These are phyloP conservation scores for Luffa acutangula DNA, from an alignment of 306 rosid genomes.

Conservation along the genomic window DNA sequence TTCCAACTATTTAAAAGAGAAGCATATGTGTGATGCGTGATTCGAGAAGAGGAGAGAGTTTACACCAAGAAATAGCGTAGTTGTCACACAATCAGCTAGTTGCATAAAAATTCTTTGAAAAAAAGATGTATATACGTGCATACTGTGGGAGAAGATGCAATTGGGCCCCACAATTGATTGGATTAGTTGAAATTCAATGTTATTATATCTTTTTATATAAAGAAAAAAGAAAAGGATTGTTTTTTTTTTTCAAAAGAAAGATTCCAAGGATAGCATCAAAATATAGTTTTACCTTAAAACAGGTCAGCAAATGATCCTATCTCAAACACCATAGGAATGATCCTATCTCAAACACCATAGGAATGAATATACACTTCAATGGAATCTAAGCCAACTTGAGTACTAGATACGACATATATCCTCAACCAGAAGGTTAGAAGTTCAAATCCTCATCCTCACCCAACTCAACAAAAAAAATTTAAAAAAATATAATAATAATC, in stretches of 20 bases:
- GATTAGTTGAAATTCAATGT: not conserved
- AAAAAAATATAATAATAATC: no score
- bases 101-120: no score
- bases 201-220: not conserved
- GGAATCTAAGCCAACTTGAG: not conserved
- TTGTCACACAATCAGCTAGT: not conserved
- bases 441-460: no score
- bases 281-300: not conserved
- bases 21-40: no score
- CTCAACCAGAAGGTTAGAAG: no score
- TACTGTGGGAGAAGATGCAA: not conserved
- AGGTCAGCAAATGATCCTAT: not conserved
- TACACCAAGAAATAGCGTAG: no score
- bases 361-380: not conserved
- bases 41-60: no score
- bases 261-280: not conserved
- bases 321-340: not conserved
- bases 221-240: no score
- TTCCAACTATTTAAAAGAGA: no score
- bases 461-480: no score
- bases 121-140: no score
- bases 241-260: not conserved
- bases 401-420: not conserved
- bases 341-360: not conserved
- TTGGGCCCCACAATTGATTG: not conserved